A percentile compares a stretch with the other conserved stretches of the same genome.
These are phyloP conservation scores for Boletus sensibilis DNA, from an alignment of 768 basidiomycete genomes.

Conservation along the genomic window DNA sequence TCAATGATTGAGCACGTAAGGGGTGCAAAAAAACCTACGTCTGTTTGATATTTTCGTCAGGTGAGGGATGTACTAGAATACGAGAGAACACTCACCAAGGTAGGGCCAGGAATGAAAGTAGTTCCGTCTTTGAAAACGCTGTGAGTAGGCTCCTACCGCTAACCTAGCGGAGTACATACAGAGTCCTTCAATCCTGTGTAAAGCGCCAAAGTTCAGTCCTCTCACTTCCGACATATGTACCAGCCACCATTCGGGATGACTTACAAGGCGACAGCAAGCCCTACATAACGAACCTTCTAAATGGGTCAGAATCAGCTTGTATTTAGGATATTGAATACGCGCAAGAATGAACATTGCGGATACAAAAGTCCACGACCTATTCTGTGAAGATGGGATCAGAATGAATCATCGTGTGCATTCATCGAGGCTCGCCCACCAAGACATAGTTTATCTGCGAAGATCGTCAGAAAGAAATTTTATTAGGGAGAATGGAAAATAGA, in stretches of 20 bases:
- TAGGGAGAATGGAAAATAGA: neutral
- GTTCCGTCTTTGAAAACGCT: slow-evolving; percentile 5
- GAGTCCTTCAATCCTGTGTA: slow-evolving; percentile 1
- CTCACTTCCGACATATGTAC: too few species aligned
- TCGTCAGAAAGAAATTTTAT: neutral
- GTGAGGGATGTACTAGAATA: neutral
- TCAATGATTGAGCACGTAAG: neutral
- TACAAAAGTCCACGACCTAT: slow-evolving; percentile 15
- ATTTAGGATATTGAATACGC: neutral
- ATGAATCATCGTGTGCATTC: neutral
- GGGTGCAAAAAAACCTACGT: slow-evolving; percentile 5
- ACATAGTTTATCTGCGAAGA: slow-evolving; percentile 10
- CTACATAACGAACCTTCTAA: slow-evolving; percentile 20
- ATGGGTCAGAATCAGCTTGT: neutral
- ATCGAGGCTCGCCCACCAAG: slow-evolving; percentile 14
- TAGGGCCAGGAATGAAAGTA: too few species aligned
- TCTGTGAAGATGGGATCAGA: slow-evolving; percentile 10
- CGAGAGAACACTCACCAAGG: slow-evolving; percentile 1
- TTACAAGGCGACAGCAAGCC: slow-evolving; percentile 10
- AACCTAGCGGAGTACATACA: neutral
- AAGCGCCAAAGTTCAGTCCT: neutral
- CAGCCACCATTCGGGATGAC: neutral
- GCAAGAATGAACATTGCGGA: slow-evolving; percentile 17
- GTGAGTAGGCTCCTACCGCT: neutral
- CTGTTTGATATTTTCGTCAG: slow-evolving; percentile 4